A percentile compares a stretch with the other conserved stretches of the same genome.
phyloP scores from a whole-genome alignment of 331 rosid species.

The Arachis monticola region DNA sequence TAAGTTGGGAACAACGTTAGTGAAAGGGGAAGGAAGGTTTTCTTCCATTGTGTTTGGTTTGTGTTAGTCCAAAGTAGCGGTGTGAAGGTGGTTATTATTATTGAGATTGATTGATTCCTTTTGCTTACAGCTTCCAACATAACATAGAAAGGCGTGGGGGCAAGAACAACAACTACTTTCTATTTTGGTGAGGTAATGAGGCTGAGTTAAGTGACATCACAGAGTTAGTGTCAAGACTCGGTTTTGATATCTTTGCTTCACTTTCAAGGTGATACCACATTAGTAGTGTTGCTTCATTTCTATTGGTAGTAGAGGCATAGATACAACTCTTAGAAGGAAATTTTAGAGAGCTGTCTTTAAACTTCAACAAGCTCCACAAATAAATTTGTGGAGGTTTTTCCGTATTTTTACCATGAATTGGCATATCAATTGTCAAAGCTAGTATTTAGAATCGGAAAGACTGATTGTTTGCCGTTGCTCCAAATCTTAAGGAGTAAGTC shows the following conservation, averaged over 20 bases:
- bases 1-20: conserved; percentile 39
- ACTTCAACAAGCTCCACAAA: not conserved
- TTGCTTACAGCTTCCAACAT: not conserved
- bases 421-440: no score
- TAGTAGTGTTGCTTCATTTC: conserved; percentile 7
- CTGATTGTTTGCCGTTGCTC: no score
- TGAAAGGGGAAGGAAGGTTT: conserved; percentile 62
- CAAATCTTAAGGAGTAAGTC: no score
- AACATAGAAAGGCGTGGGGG: not conserved
- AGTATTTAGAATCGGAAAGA: no score
- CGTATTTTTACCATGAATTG: no score
- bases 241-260: conserved; percentile 47
- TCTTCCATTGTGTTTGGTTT: conserved; percentile 47
- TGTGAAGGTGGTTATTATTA: no score
- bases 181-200: not conserved
- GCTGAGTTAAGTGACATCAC: not conserved
- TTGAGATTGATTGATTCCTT: no score
- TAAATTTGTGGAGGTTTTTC: no score
- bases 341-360: not conserved
- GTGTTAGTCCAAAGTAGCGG: not conserved
- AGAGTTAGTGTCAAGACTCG: conserved; percentile 19
- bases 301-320: conserved; percentile 7
- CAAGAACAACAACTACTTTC: not conserved
- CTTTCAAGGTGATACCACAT: conserved; percentile 42
- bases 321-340: not conserved